Evolutionary conservation across 306 rosid genomes (phyloP).

Genomic region (Sicyos edulis): DNA sequence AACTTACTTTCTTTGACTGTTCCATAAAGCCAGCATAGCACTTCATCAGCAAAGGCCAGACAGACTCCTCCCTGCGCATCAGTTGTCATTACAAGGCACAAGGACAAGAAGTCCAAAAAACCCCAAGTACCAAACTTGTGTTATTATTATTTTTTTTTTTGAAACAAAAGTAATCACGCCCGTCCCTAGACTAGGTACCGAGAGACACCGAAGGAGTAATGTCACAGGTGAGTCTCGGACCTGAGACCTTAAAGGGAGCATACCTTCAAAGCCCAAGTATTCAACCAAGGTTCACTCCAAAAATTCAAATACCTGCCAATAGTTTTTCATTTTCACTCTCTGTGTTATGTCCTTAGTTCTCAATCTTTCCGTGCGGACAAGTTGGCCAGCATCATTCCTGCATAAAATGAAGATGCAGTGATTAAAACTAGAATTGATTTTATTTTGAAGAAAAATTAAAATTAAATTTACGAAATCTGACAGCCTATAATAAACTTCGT

Average conservation of each 20-base stretch:
- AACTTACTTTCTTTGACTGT: conserved; percentile 94
- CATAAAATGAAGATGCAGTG: conserved; percentile 18
- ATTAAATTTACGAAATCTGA: not conserved
- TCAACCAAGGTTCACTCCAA: too few relatives aligned
- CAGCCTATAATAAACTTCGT: not conserved
- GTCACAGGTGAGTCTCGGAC: too few relatives aligned
- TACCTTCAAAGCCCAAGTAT: too few relatives aligned
- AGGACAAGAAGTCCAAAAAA: not conserved
- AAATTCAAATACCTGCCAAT: conserved; percentile 67
- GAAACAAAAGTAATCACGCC: too few relatives aligned
- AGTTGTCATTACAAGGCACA: conserved; percentile 12
- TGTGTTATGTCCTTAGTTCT: conserved; percentile 87
- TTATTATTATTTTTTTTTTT: too few relatives aligned
- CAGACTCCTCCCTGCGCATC: conserved; percentile 93
- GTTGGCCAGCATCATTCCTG: conserved; percentile 85
- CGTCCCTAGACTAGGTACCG: too few relatives aligned
- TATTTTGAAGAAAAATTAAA: not conserved
- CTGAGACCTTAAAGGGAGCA: too few relatives aligned
- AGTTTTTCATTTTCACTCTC: conserved; percentile 84
- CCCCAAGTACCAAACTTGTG: not conserved
- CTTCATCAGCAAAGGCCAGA: conserved; percentile 96
- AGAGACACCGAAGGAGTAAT: too few relatives aligned
- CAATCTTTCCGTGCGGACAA: conserved; percentile 87
- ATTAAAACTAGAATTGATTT: not conserved
- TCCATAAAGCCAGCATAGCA: conserved; percentile 97